Base-by-base conservation (phyloP, 192 early-diverging fungal species). In the Helicostylum pulchrum region DNA sequence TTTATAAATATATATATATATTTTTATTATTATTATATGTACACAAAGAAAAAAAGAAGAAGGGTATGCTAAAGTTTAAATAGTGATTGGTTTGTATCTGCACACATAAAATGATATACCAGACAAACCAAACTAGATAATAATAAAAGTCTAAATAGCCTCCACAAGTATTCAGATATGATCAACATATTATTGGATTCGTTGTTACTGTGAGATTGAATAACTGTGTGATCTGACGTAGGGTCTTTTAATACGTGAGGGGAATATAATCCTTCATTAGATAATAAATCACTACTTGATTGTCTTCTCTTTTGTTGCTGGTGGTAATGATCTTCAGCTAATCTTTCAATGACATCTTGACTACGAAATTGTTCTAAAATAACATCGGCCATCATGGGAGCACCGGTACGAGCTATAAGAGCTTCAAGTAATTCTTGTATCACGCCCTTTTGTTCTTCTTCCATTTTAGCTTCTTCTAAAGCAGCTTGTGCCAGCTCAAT, bases 311-410 rank as follows among this genome's bases (percentile, higher is more conserved):
- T 48, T 20, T 61, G 66, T 20, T 56, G 57, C 42, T 70, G 53
- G 23, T 53, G n/a, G 14, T 42, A 59, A 51, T 51, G 45, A 31
- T 50, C 36, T 26, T 73, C 71, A 14, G 71, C 71, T 3, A 67
- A 46, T 54, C 61, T 61, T 60, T 73, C 71, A 39, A 73, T 73
- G 39, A 73, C 65, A 49, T 73, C 71, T 45, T 73, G 71, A 43
- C 71, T 73, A 15, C 66, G 71, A 17, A 73, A 42, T 42, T 73
- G 71, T 46, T 73, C 71, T 46, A 60, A 51, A 59, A 73, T 67
- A 20, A 58, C 71, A 26, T 49, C 66, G 2, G 65, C 71, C 55
- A 73, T 51, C 42, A 60, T 34, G 19, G 71, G 62, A 7, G 66
- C 71, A 12, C 71, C 71, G 12, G 61, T 64, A 7, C 54, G 46